Conservation (phyloP, 1,139 yeast species). For the Kodamaea sp. region DNA sequence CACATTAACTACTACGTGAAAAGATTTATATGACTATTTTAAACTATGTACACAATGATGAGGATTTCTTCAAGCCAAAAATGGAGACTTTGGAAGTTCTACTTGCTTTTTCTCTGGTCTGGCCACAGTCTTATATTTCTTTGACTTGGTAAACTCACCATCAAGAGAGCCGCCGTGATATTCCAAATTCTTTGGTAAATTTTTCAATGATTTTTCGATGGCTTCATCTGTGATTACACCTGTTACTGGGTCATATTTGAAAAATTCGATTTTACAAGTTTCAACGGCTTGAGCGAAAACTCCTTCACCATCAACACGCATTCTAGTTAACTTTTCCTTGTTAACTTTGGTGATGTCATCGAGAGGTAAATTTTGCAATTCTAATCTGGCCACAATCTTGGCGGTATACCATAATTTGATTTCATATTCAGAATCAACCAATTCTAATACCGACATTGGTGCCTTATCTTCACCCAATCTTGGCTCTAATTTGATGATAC, state of each 20-base stretch:
- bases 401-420: constrained; percentile 77
- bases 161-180: constrained; percentile 25
- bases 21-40: neutral
- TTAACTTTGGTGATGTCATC: constrained; percentile 60
- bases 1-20: neutral
- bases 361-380: constrained; percentile 59
- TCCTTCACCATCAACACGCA: constrained; percentile 48
- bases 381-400: constrained; percentile 73
- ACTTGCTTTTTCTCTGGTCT: constrained; percentile 21
- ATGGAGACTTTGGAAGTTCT: constrained; percentile 39
- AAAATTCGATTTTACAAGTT: constrained; percentile 47
- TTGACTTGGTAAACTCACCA: constrained; percentile 29
- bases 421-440: constrained; percentile 74
- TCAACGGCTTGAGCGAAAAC: constrained; percentile 63
- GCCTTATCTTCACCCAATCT: constrained; percentile 85
- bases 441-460: constrained; percentile 82
- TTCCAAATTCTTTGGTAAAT: constrained; percentile 30
- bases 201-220: constrained; percentile 28
- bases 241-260: constrained; percentile 20
- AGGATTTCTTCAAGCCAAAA: constrained; percentile 16
- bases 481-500: constrained; percentile 80
- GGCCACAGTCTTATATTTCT: constrained; percentile 34
- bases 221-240: constrained; percentile 23
- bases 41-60: constrained; percentile 1
- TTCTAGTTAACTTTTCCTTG: constrained; percentile 47